Evolutionary conservation across 192 early-diverging fungal species (phyloP).

Genomic region (Umbelopsis vinacea): DNA sequence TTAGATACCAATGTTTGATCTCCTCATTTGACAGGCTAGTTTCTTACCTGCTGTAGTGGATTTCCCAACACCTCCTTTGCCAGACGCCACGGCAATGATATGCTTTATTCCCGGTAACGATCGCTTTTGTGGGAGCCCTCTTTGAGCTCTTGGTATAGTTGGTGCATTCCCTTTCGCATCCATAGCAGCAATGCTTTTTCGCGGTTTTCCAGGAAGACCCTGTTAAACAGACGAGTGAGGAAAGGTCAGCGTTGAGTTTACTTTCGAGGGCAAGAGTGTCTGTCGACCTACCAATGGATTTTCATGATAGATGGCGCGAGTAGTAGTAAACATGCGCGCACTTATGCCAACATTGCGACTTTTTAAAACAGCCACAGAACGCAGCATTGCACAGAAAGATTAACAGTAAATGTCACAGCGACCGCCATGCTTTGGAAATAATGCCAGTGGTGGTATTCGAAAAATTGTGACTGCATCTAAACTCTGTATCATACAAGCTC

Average conservation of each 20-base stretch:
- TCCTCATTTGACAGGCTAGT: neutral
- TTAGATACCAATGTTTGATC: neutral
- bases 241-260: too few relatives aligned
- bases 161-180: conserved; percentile 36
- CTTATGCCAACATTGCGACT: neutral
- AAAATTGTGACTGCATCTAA: conserved; percentile 7
- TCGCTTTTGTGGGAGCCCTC: conserved; percentile 73
- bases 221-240: conserved; percentile 8
- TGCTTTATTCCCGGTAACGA: conserved; percentile 74
- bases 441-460: neutral
- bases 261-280: neutral
- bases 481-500: neutral
- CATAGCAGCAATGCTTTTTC: conserved; percentile 30
- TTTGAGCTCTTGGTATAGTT: conserved; percentile 54
- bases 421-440: neutral
- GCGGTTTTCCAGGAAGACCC: conserved; percentile 53
- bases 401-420: neutral
- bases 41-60: conserved; percentile 77
- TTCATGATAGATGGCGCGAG: conserved; percentile 42
- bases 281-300: conserved; percentile 51
- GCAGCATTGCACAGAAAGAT: neutral
- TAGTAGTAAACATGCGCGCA: conserved; percentile 32
- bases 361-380: neutral
- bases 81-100: conserved; percentile 82
- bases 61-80: conserved; percentile 93